Evolutionary conservation across 495 filamentous ascomycete species (phyloP).

Genomic region (Parathielavia hyrcaniae): DNA sequence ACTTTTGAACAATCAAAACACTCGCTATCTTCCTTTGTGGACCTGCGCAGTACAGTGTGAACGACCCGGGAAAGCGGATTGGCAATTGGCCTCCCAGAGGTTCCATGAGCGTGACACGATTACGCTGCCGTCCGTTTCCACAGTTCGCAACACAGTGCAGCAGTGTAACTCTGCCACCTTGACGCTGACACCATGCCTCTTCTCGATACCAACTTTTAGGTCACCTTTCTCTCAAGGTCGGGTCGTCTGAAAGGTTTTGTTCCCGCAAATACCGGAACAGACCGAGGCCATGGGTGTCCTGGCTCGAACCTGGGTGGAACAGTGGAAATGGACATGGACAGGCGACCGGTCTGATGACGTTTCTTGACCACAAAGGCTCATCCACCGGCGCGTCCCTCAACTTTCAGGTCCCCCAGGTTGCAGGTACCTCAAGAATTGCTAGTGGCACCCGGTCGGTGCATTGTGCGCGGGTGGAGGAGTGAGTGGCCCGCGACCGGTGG

Average conservation of each 20-base stretch:
- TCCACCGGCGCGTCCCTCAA: no score
- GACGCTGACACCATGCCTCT: neutral
- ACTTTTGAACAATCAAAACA: neutral
- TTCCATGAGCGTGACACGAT: neutral
- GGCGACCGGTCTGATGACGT: neutral
- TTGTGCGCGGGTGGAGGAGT: neutral
- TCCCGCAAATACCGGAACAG: constrained; percentile 5
- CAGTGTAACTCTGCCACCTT: neutral
- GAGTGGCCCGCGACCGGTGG: neutral
- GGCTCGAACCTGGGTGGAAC: no score
- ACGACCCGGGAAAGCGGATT: neutral
- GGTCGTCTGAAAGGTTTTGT: neutral
- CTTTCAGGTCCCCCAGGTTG: no score
- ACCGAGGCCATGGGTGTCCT: neutral
- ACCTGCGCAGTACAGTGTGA: neutral
- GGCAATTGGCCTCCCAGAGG: neutral
- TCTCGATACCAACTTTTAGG: neutral
- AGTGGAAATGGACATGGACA: neutral
- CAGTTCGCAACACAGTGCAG: neutral
- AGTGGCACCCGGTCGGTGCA: neutral
- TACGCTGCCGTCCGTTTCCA: neutral
- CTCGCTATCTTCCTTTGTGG: neutral
- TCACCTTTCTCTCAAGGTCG: neutral
- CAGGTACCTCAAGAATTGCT: neutral
- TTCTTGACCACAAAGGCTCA: neutral